These are phyloP conservation scores for Fusarium nodosum DNA, from an alignment of 2,329 filamentous ascomycete genomes.

Conservation along the genomic window DNA sequence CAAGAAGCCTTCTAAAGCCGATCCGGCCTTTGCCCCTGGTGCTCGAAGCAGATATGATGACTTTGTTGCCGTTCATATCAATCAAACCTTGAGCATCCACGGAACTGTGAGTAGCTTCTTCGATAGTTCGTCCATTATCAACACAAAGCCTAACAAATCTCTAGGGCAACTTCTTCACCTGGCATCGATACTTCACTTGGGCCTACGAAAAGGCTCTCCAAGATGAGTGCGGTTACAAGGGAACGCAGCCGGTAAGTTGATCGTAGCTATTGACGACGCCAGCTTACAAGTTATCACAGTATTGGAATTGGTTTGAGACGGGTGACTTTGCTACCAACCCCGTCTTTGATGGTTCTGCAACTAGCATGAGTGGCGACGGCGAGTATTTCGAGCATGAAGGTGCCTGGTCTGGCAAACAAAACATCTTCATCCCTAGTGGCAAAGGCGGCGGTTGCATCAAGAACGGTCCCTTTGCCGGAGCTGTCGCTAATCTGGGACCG, in stretches of 20 bases:
- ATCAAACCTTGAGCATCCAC: conserved; percentile 12
- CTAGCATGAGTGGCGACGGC: conserved; percentile 23
- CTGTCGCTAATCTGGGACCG: conserved; percentile 13
- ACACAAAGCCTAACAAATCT: rapidly evolving
- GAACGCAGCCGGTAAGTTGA: conserved; percentile 9
- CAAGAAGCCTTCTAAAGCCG: conserved; percentile 10
- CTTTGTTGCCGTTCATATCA: conserved; percentile 25
- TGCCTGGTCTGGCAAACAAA: neutral
- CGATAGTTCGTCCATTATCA: too few relatives aligned
- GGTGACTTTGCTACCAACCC: conserved; percentile 1
- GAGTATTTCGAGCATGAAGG: conserved; percentile 13
- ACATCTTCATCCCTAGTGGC: neutral
- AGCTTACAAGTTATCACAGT: neutral
- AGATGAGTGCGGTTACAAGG: conserved; percentile 24
- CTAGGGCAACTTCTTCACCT: conserved; percentile 19
- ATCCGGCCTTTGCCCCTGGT: conserved; percentile 11
- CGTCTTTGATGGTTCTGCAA: conserved; percentile 14
- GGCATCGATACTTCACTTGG: conserved; percentile 27
- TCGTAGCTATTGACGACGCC: rapidly evolving
- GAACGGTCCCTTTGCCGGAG: neutral
- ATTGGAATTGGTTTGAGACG: conserved; percentile 27
- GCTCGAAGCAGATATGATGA: conserved; percentile 22
- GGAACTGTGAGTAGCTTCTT: neutral
- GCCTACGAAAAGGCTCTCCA: conserved; percentile 11
- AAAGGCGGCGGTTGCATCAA: conserved; percentile 1